Percentiles rank a stretch among this genome's conserved stretches.
phyloP scores from a whole-genome alignment of 192 early-diverging fungal genomes.

The Coemansia sp. region DNA sequence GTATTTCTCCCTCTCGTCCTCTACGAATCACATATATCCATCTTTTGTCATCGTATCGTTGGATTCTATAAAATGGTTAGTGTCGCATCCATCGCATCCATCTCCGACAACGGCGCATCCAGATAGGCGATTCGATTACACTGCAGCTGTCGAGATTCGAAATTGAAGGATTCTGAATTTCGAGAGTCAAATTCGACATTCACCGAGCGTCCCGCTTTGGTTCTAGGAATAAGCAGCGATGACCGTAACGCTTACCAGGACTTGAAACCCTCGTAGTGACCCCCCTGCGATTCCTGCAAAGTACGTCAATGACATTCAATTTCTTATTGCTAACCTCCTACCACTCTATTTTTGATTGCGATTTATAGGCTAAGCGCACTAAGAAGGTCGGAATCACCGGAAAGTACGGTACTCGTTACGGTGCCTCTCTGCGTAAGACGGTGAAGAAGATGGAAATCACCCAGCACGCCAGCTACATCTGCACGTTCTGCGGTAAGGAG shows the following conservation, averaged over 20 bases:
- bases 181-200: conserved; percentile 1
- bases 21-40: conserved; percentile 6
- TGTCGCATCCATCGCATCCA: conserved; percentile 50
- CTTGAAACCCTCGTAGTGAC: neutral
- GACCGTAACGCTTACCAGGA: neutral
- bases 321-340: neutral
- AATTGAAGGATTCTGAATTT: neutral
- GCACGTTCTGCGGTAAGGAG: conserved; percentile 99
- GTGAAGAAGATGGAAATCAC: conserved; percentile 99
- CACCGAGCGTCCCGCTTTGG: neutral
- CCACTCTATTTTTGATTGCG: neutral
- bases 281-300: too few relatives aligned
- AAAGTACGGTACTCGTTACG: conserved; percentile 99
- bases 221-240: neutral
- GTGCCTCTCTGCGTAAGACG: conserved; percentile 98
- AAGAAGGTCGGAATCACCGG: conserved; percentile 99
- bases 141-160: neutral
- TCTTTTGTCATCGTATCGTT: conserved; percentile 14
- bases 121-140: neutral
- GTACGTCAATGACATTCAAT: neutral
- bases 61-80: conserved; percentile 48
- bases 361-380: conserved; percentile 84
- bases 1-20: conserved; percentile 31
- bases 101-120: conserved; percentile 4
- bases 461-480: conserved; percentile 99